Evolutionary conservation across 441 rosid genomes (phyloP).

Genomic region (Eugenia klotzschiana): DNA sequence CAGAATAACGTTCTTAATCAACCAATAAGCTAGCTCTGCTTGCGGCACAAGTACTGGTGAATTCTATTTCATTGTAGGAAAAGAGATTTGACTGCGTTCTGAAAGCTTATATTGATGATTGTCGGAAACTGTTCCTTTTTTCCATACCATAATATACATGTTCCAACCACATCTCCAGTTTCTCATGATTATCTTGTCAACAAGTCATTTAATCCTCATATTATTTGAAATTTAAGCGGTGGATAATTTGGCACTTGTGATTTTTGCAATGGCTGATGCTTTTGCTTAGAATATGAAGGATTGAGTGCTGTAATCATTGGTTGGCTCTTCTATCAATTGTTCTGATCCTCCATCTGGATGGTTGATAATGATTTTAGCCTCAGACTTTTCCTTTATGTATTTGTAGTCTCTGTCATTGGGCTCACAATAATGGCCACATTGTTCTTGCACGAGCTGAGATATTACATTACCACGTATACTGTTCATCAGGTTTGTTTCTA

Average conservation of each 20-base stretch:
- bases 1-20: neutral
- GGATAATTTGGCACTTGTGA: neutral
- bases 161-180: neutral
- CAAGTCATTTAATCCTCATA: neutral
- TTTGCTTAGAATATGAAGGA: neutral
- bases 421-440: conserved; percentile 69
- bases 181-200: neutral
- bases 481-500: conserved; percentile 66
- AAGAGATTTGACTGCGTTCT: neutral
- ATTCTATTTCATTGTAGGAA: neutral
- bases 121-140: neutral
- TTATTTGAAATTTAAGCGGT: neutral
- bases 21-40: neutral
- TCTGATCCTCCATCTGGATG: neutral
- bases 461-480: conserved; percentile 62
- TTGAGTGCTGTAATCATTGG: neutral
- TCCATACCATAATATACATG: neutral
- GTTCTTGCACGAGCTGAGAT: conserved; percentile 81
- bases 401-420: conserved; percentile 72
- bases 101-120: neutral
- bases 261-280: neutral
- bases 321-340: neutral
- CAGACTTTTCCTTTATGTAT: neutral
- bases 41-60: neutral
- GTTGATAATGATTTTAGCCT: neutral